phyloP scores from a whole-genome alignment of 257 asterid genomes.

The Osmanthus fragrans region DNA sequence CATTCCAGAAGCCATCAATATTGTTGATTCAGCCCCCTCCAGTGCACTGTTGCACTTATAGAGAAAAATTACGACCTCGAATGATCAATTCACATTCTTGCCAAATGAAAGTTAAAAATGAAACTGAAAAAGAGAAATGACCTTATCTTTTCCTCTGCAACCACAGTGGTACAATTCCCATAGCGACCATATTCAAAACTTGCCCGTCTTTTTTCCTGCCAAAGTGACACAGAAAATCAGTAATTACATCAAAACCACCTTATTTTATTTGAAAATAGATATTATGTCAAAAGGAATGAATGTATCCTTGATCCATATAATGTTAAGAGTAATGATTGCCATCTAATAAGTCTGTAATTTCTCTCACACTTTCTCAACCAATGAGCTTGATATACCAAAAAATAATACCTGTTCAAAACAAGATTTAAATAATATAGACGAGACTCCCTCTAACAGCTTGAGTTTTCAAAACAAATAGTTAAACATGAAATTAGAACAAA shows the following conservation, averaged over 20 bases:
- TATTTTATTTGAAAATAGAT: neutral
- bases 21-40: constrained; percentile 60
- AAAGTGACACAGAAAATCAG: constrained; percentile 4
- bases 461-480: no score
- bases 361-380: neutral
- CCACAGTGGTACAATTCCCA: constrained; percentile 85
- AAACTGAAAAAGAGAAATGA: constrained; percentile 18
- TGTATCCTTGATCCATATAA: neutral
- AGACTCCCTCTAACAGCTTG: no score
- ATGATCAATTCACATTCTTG: neutral
- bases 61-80: neutral
- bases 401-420: no score
- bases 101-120: neutral
- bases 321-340: neutral
- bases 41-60: constrained; percentile 65
- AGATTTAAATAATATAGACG: no score
- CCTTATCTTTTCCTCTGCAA: constrained; percentile 70
- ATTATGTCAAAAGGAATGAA: neutral
- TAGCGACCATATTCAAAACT: constrained; percentile 96
- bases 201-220: constrained; percentile 72
- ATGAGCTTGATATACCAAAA: neutral
- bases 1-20: constrained; percentile 23
- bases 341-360: neutral
- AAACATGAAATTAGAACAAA: no score
- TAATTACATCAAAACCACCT: neutral